A percentile compares a stretch with the other conserved stretches of the same genome.
phyloP scores from a whole-genome alignment of 176 grass and related monocot species.

The Bromus sterilis region DNA sequence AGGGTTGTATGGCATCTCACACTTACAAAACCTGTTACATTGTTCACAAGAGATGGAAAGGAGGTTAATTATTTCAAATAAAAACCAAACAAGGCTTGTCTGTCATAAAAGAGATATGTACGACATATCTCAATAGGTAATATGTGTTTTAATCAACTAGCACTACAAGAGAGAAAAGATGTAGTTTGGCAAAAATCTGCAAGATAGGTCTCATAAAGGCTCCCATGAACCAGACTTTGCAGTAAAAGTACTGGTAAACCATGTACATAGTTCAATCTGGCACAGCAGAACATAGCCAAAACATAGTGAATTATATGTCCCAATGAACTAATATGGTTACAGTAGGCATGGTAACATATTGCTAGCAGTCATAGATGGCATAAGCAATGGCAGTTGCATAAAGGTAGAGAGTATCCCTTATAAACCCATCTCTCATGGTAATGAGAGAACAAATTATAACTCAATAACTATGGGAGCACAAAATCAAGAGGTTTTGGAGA shows the following conservation, averaged over 20 bases:
- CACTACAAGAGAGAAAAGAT: background rate
- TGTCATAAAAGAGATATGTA: background rate
- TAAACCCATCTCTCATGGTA: background rate
- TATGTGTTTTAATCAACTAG: background rate
- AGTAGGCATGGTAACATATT: background rate
- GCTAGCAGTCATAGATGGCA: background rate
- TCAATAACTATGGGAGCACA: background rate
- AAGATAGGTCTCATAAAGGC: background rate
- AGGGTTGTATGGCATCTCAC: slow-evolving; percentile 99
- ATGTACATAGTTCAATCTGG: background rate
- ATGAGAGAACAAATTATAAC: background rate
- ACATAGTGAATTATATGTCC: background rate
- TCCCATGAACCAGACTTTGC: background rate
- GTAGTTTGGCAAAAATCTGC: background rate
- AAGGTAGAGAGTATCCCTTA: background rate
- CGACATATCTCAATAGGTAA: background rate
- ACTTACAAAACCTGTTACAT: slow-evolving; percentile 86
- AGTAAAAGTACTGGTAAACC: background rate
- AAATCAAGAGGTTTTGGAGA: background rate
- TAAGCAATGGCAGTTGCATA: no score
- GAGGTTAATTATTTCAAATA: background rate
- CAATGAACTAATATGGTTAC: background rate
- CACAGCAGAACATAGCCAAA: background rate
- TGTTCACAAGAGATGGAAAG: slow-evolving; percentile 7
- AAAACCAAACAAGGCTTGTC: background rate